phyloP scores from a whole-genome alignment of 2,329 filamentous ascomycete species.

The Canariomyces notabilis region DNA sequence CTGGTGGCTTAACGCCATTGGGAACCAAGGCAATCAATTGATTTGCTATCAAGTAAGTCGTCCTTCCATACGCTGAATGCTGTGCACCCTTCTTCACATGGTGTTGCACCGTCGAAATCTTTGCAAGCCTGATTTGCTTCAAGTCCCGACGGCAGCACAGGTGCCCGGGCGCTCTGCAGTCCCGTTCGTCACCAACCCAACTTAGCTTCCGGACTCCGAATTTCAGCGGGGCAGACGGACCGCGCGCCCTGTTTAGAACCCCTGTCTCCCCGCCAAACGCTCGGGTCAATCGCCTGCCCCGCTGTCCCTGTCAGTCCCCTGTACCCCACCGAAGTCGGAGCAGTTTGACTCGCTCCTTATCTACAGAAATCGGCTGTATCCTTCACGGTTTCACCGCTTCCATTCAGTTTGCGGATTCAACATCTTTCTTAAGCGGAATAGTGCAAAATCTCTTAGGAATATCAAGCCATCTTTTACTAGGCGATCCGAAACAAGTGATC shows the following conservation, averaged over 20 bases:
- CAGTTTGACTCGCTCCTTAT: constrained; percentile 10
- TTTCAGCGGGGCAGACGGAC: neutral
- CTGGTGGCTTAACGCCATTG: constrained; percentile 27
- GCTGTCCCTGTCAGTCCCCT: constrained; percentile 7
- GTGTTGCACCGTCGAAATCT: neutral
- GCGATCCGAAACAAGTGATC: neutral
- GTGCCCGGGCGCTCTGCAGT: too few relatives aligned
- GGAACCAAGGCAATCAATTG: neutral
- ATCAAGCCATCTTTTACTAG: neutral
- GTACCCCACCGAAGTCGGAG: constrained; percentile 20
- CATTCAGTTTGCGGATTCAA: constrained; percentile 8
- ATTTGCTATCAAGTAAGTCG: neutral
- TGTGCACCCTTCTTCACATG: constrained; percentile 1
- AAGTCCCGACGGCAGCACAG: neutral
- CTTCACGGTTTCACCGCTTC: constrained; percentile 13
- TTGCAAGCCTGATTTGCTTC: too few relatives aligned
- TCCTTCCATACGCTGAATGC: neutral
- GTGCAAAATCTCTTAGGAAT: neutral
- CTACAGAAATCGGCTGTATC: neutral
- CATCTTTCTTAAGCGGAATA: neutral
- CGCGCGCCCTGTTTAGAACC: neutral
- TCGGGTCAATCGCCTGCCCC: too few relatives aligned
- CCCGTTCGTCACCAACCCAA: too few relatives aligned
- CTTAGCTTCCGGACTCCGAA: too few relatives aligned
- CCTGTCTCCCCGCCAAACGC: constrained; percentile 15